A percentile compares a stretch with the other conserved stretches of the same genome.
phyloP scores from a whole-genome alignment of 768 basidiomycete species.

The Megacollybia marginata region DNA sequence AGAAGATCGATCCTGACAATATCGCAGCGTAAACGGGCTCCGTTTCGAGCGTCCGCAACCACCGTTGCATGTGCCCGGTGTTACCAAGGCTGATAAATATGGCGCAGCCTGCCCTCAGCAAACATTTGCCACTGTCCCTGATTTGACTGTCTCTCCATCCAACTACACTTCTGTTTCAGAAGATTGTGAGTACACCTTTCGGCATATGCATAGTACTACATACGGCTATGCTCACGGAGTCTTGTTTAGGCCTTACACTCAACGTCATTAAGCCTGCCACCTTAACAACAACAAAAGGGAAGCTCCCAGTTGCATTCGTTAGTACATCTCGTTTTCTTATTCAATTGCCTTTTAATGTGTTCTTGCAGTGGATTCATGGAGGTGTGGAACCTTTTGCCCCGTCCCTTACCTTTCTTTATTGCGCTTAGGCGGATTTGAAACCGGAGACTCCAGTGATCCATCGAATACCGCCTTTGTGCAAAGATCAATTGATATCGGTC shows the following conservation, averaged over 20 bases:
- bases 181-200: constrained; percentile 15
- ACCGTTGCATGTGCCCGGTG: no score
- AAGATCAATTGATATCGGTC: constrained; percentile 18
- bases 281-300: constrained; percentile 7
- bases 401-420: constrained; percentile 1
- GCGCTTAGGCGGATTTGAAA: constrained; percentile 22
- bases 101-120: constrained; percentile 36
- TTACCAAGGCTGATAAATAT: no score
- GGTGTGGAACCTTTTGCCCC: no score
- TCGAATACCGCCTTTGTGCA: constrained; percentile 20
- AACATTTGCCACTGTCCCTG: constrained; percentile 8
- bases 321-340: neutral
- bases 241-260: constrained; percentile 29
- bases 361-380: no score
- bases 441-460: constrained; percentile 17
- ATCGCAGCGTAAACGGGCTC: no score
- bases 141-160: constrained; percentile 9
- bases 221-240: constrained; percentile 1
- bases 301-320: constrained; percentile 36
- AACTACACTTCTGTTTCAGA: constrained; percentile 15
- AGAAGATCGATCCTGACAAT: no score
- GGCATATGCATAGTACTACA: neutral
- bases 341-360: neutral
- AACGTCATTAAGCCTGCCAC: constrained; percentile 31
- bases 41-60: no score